Evolutionary conservation across 306 rosid genomes (phyloP).

Genomic region (Quercus suber): DNA sequence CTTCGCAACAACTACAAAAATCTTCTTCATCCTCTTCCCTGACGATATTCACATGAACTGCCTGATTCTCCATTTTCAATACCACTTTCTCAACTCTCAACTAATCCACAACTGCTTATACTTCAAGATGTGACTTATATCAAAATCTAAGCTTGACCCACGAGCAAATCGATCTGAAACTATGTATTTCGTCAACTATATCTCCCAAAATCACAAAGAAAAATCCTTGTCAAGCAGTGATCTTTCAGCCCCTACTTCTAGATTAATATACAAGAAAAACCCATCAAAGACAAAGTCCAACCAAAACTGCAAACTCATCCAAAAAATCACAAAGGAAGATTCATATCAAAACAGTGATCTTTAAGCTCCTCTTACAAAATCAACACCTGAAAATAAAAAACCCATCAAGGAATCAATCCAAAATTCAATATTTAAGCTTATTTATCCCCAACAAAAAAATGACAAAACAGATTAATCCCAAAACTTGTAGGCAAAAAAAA

Average conservation of each 20-base stretch:
- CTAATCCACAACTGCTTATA: slow-evolving; percentile 16
- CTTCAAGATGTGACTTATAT: slow-evolving; percentile 14
- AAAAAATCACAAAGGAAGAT: slow-evolving; percentile 31
- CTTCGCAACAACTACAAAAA: slow-evolving; percentile 88
- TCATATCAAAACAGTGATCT: slow-evolving; percentile 20
- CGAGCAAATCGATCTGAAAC: slow-evolving; percentile 28
- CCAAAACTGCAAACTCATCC: slow-evolving; percentile 31
- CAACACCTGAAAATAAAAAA: slow-evolving; percentile 21
- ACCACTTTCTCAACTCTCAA: not conserved
- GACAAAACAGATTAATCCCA: not conserved
- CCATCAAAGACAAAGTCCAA: slow-evolving; percentile 26
- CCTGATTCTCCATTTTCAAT: slow-evolving; percentile 54
- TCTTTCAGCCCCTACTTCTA: slow-evolving; percentile 13
- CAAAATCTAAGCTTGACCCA: slow-evolving; percentile 28
- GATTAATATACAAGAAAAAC: slow-evolving; percentile 6
- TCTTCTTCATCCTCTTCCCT: slow-evolving; percentile 93
- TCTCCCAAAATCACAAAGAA: slow-evolving; percentile 18
- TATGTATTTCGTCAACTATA: slow-evolving; percentile 1
- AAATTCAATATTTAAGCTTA: slow-evolving; percentile 6
- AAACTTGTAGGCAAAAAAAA: not conserved
- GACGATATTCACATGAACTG: slow-evolving; percentile 27
- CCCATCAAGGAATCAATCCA: slow-evolving; percentile 13
- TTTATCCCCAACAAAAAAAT: slow-evolving; percentile 3
- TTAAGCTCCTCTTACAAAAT: slow-evolving; percentile 18
- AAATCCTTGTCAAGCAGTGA: slow-evolving; percentile 6